phyloP scores from a whole-genome alignment of 129 eudicot species.

The Artemisia annua region DNA sequence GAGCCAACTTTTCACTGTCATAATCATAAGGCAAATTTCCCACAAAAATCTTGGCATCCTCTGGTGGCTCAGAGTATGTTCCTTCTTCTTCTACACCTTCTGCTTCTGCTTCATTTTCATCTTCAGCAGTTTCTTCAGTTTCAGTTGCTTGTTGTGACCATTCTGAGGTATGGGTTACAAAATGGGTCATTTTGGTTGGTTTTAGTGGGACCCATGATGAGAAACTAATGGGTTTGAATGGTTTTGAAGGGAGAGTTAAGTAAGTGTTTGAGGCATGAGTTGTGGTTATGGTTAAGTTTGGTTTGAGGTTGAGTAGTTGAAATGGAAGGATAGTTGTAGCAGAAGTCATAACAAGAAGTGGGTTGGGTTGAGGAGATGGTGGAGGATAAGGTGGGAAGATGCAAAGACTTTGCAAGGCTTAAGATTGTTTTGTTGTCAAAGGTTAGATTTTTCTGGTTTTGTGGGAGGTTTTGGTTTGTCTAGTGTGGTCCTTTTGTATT shows the following conservation, averaged over 20 bases:
- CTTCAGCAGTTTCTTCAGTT: slow-evolving; percentile 29
- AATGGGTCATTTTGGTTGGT: slow-evolving; percentile 34
- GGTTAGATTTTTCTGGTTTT: neutral
- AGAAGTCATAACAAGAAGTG: slow-evolving; percentile 38
- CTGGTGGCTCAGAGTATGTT: slow-evolving; percentile 55
- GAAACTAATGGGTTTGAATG: slow-evolving; percentile 25
- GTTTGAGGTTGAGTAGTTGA: slow-evolving; percentile 36
- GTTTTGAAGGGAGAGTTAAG: slow-evolving; percentile 27
- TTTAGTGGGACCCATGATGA: slow-evolving; percentile 39
- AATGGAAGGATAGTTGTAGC: slow-evolving; percentile 34
- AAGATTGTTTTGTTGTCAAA: slow-evolving; percentile 20
- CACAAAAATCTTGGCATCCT: slow-evolving; percentile 78
- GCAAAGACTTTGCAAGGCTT: slow-evolving; percentile 23
- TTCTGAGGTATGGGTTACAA: slow-evolving; percentile 46
- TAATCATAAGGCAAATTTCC: slow-evolving; percentile 77
- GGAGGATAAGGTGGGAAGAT: slow-evolving; percentile 33
- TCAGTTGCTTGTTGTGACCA: slow-evolving; percentile 50
- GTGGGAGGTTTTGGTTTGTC: neutral
- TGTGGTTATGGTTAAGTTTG: slow-evolving; percentile 23
- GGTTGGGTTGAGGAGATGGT: slow-evolving; percentile 19
- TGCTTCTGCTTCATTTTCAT: slow-evolving; percentile 27
- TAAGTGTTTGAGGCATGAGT: slow-evolving; percentile 14
- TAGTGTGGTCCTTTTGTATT: neutral
- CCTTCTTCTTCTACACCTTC: slow-evolving; percentile 31
- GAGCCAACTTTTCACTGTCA: slow-evolving; percentile 74